Evolutionary conservation across 352 stramenopile genomes (phyloP), one percentile per base, ranked within the genome.

Genomic region (Phytophthora aleatoria): DNA sequence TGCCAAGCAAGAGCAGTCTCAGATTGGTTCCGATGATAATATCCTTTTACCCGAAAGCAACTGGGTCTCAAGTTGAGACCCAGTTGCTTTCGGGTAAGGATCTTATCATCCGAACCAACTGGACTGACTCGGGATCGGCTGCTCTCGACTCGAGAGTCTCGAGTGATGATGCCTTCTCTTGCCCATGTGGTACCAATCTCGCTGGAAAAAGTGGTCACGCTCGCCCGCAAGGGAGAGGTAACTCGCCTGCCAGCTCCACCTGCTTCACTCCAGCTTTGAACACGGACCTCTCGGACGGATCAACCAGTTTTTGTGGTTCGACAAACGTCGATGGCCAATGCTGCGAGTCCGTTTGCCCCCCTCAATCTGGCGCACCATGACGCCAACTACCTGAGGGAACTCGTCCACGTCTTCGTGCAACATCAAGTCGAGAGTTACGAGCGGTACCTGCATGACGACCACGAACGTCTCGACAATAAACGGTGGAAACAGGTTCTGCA

Each of bases 401-500:
- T 79, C 39, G 73, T 67, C 3, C 55, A 74, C 8, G 55, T 71
- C 5, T 64, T 81, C 16, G 69, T 81, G 2, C 55, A 64, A 1
- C 42, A 71, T 8, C 67, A 74, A 36, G 44, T 81, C 9, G 43
- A 54, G 1, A 45, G 31, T 41, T 81, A 74, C 49, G 73, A 81
- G 27, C 50, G 54, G 36, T 67, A 79, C 30, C 15, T 76, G 26
- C 50, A 71, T 35, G 38, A 76, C 31, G 73, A 71, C 24, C 42
- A 61, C 8, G 57, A 71, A 9, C 56, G 47, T 26, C 27, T 81
- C 38, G 70, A 79, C 27, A 55, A 64, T 13, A 55, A 53, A 39
- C 58, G 49, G 36, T 81, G 73, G 73, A 76, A 72, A 52, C 44
- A 66, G 30, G 57, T 71, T 44, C 61, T 66, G 10, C 59, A 68